phyloP scores from a whole-genome alignment of 1,284 basidiomycete species.

The Cystobasidiaceae sp. region DNA sequence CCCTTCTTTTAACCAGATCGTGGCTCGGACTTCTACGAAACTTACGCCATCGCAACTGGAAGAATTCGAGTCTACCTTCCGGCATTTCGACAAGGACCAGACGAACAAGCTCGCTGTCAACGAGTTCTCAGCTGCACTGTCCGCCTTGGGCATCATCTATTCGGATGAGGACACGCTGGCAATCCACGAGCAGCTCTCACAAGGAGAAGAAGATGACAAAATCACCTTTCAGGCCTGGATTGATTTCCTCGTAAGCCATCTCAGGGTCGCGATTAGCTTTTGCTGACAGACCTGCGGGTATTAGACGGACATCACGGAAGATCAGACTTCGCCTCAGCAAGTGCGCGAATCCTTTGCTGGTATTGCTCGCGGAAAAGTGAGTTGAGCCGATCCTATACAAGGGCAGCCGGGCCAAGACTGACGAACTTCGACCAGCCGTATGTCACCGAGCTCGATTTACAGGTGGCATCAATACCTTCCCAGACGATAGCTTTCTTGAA shows the following conservation, averaged over 20 bases:
- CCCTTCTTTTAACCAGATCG: slow-evolving; percentile 64
- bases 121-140: slow-evolving; percentile 87
- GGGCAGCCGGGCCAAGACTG: slow-evolving; percentile 16
- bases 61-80: slow-evolving; percentile 95
- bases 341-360: slow-evolving; percentile 89
- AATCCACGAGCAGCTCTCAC: slow-evolving; percentile 49
- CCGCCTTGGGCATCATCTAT: slow-evolving; percentile 71
- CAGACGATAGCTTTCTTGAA: slow-evolving; percentile 74
- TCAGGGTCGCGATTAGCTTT: neutral
- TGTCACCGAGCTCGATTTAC: slow-evolving; percentile 88
- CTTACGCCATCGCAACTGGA: slow-evolving; percentile 92
- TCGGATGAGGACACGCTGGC: slow-evolving; percentile 1
- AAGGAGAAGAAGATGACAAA: slow-evolving; percentile 76
- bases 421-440: slow-evolving; percentile 61
- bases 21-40: slow-evolving; percentile 84
- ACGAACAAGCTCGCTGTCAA: slow-evolving; percentile 77
- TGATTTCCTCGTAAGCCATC: slow-evolving; percentile 67
- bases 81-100: slow-evolving; percentile 92
- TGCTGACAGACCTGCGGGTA: neutral
- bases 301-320: slow-evolving; percentile 95
- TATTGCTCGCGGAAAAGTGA: slow-evolving; percentile 81
- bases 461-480: slow-evolving; percentile 73
- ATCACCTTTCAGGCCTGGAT: slow-evolving; percentile 93
- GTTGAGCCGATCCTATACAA: no score
- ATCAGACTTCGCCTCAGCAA: slow-evolving; percentile 87